Evolutionary conservation across 2,329 filamentous ascomycete species (phyloP).

Genomic region (Talaromyces sp.): DNA sequence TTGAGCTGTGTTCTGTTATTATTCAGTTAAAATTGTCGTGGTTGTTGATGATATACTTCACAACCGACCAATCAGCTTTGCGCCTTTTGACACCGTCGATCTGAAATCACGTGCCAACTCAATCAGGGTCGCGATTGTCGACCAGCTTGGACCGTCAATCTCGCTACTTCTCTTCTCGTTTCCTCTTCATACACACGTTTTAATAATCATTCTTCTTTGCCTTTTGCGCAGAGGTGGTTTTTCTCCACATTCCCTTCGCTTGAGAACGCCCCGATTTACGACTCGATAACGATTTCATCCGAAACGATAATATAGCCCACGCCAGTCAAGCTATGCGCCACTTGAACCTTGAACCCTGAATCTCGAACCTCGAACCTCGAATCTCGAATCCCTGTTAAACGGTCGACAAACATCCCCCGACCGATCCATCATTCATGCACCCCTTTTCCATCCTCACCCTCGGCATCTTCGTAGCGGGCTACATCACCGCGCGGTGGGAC

Average conservation of each 20-base stretch:
- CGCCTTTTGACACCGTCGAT: background rate
- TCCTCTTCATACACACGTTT: background rate
- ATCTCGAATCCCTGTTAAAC: too few relatives aligned
- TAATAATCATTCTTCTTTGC: background rate
- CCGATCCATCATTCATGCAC: constrained; percentile 63
- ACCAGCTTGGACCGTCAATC: background rate
- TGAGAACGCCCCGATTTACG: background rate
- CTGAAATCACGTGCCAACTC: background rate
- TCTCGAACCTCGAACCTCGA: too few relatives aligned
- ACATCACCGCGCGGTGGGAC: constrained; percentile 99
- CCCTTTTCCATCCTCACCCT: constrained; percentile 92
- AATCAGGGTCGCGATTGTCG: background rate
- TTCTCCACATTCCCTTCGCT: background rate
- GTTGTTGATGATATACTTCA: background rate
- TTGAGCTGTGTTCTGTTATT: background rate
- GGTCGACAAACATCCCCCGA: background rate
- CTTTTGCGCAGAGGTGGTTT: background rate
- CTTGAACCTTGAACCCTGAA: background rate
- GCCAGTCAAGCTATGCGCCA: background rate
- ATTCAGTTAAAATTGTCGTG: too few relatives aligned
- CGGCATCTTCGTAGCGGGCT: constrained; percentile 98
- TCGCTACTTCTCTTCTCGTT: background rate
- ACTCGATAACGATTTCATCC: constrained; percentile 1
- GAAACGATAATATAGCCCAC: background rate
- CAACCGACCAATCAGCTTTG: background rate